These are phyloP conservation scores for Aspergillus udagawae DNA, from an alignment of 2,329 filamentous ascomycete genomes.

Conservation along the genomic window DNA sequence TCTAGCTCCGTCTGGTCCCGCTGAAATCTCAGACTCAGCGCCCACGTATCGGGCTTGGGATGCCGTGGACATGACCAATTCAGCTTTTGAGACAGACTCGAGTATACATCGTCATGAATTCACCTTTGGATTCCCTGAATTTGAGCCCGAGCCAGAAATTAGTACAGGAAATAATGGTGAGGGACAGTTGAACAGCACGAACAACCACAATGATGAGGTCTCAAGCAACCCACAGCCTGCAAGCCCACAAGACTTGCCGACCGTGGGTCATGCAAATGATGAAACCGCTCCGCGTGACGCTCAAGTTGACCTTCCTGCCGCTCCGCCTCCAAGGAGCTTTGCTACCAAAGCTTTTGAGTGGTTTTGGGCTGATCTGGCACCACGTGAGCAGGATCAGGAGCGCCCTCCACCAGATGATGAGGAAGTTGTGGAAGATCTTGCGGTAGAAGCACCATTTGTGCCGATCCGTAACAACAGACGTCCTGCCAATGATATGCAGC, in stretches of 20 bases:
- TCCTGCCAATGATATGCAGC: conserved; percentile 26
- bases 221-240: neutral
- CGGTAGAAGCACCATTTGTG: conserved; percentile 59
- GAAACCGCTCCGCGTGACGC: conserved; percentile 1
- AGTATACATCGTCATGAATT: neutral
- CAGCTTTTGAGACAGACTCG: neutral
- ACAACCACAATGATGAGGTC: neutral
- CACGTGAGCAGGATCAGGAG: conserved; percentile 31
- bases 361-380: conserved; percentile 44
- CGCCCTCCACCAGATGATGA: conserved; percentile 53
- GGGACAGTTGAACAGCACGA: neutral
- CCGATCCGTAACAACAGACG: conserved; percentile 47
- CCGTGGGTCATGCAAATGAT: neutral
- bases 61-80: neutral
- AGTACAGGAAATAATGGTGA: neutral
- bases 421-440: conserved; percentile 56
- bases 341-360: conserved; percentile 34
- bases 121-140: neutral
- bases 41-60: conserved; percentile 1
- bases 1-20: neutral
- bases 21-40: neutral
- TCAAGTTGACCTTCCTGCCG: conserved; percentile 8
- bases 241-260: neutral
- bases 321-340: conserved; percentile 16
- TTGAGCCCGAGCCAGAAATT: neutral